Evolutionary conservation across 2,329 filamentous ascomycete genomes (phyloP).

Genomic region (Stromatinia cepivora): DNA sequence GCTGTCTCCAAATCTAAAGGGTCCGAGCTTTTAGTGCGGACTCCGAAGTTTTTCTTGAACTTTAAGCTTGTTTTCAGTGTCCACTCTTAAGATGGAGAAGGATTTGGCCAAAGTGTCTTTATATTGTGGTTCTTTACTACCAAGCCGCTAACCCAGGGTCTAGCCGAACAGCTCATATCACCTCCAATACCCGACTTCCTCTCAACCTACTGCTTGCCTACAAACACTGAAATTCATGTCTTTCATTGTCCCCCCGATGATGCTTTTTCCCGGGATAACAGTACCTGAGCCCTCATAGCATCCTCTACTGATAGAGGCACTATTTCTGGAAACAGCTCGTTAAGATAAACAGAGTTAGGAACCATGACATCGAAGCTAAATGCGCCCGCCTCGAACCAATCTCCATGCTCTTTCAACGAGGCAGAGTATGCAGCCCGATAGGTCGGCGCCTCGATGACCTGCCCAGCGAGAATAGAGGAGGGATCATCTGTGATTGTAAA

Average conservation of each 20-base stretch:
- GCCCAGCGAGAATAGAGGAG: not conserved
- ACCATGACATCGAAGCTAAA: constrained; percentile 1
- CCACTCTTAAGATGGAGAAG: no score
- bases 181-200: not conserved
- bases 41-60: no score
- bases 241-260: no score
- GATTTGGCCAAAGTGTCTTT: no score
- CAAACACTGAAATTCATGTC: no score
- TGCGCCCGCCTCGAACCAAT: constrained; percentile 8
- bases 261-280: not conserved
- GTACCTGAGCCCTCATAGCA: not conserved
- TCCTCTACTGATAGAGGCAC: not conserved
- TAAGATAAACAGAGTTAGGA: constrained; percentile 4
- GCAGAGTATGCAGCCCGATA: constrained; percentile 2
- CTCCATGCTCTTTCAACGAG: constrained; percentile 8
- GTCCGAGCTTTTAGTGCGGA: no score
- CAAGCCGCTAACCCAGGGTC: not conserved
- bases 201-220: not conserved
- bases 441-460: not conserved
- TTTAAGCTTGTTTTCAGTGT: no score
- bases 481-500: constrained; percentile 2
- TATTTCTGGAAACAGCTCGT: constrained; percentile 10
- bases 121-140: not conserved
- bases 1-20: no score
- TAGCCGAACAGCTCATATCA: not conserved